Base-by-base conservation (phyloP, 352 stramenopile genomes). In the Pseudoperonospora humuli region DNA sequence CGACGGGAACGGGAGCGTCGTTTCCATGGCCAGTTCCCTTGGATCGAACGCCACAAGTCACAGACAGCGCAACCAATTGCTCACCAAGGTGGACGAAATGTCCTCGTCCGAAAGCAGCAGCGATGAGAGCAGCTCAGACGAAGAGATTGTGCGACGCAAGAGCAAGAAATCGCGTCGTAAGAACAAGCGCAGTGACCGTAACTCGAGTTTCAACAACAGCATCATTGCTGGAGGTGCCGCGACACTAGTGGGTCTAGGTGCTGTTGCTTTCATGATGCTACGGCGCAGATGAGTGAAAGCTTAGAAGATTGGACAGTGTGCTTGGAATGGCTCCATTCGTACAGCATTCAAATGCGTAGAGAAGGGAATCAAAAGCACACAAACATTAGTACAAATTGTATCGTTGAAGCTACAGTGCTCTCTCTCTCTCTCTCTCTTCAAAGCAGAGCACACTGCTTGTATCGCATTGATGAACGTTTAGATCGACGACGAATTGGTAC, bases 21-120 rank as follows among this genome's bases (percentile, higher is more conserved):
- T 68, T 35, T 72, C 52, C 14, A 56, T 61, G 23, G 53, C 60
- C 20, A 65, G 64, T 13, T 64, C 72, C 6, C 50, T 45, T 17
- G 42, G 36, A 11, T 58, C 51, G n/a, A 61, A 64, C n/a, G 41
- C 24, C 20, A 28, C 35, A 10, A 45, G 35, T 2, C 31, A 50
- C 13, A 67, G 67, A 49, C 40, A 39, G 5, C 73, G 71, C 26
- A 67, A 50, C 5, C 75, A 69, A 25, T 68, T 85, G 61, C 57
- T 91, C 19, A 91, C 79, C 0, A 88, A 88, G 62, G 76, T 91
- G 13, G 76, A 88, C 23, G 78, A 90, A 53, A 70, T 84, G 56
- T 70, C 79, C 11, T 75, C 70, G 28, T 66, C 51, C 4, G 70
- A 78, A 31, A 61, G 49, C 35, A 64, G 48, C 28, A 48, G 44